phyloP scores from a whole-genome alignment of 2,329 filamentous ascomycete species.

The Pseudogymnoascus pannorum region DNA sequence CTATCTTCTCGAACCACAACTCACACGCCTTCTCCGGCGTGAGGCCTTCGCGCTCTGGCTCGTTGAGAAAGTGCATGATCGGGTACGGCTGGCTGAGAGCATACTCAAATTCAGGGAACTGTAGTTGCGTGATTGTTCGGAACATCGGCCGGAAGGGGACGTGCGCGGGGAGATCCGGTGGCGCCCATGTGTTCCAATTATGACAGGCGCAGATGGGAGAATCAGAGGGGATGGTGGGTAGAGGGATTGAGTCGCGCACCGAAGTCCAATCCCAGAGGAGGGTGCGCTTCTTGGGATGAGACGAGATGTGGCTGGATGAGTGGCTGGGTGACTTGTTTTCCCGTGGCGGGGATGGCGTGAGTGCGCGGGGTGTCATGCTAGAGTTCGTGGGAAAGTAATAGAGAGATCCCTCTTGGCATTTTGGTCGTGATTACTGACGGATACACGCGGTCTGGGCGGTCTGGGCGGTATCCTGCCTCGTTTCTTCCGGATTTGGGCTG shows the following conservation, averaged over 20 bases:
- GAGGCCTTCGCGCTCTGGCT: constrained; percentile 36
- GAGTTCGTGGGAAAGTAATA: not conserved
- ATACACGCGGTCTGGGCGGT: not conserved
- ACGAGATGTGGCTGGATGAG: not conserved
- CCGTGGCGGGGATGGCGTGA: not conserved
- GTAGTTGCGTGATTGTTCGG: constrained; percentile 31
- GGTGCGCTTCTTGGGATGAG: constrained; percentile 29
- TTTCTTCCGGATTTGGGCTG: not conserved
- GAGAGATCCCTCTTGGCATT: not conserved
- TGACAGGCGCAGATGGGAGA: constrained; percentile 31
- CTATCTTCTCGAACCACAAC: constrained; percentile 33
- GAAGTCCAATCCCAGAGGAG: constrained; percentile 40
- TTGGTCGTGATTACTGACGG: not conserved
- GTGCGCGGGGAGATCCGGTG: constrained; percentile 30
- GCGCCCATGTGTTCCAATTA: constrained; percentile 38
- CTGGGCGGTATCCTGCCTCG: not conserved
- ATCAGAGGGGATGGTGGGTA: constrained; percentile 31
- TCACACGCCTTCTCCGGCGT: constrained; percentile 31
- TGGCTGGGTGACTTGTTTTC: not conserved
- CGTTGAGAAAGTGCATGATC: constrained; percentile 41
- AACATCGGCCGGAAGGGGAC: constrained; percentile 37
- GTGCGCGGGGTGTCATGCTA: constrained; percentile 1
- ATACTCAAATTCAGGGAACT: constrained; percentile 24
- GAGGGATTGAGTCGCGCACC: constrained; percentile 29
- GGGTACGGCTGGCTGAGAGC: constrained; percentile 17